phyloP scores from a whole-genome alignment of 2,329 filamentous ascomycete species.

The Ceratocystis diversiconidia region DNA sequence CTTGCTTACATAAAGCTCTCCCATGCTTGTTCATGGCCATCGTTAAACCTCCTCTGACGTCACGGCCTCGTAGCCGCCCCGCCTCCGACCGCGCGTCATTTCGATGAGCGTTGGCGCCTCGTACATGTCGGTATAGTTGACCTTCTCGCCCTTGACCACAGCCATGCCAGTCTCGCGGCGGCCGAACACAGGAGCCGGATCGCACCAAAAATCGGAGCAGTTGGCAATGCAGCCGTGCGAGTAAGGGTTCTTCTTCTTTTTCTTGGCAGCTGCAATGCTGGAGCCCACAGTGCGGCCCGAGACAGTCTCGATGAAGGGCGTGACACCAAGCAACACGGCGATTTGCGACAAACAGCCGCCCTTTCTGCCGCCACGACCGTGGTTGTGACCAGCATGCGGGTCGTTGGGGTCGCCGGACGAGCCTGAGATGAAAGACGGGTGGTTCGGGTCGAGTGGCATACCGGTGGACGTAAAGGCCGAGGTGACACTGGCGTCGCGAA shows the following conservation, averaged over 20 bases:
- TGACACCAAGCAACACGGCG: conserved; percentile 74
- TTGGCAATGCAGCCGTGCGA: conserved; percentile 72
- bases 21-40: not conserved
- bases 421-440: conserved; percentile 44
- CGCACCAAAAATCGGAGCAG: conserved; percentile 93
- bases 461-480: conserved; percentile 67
- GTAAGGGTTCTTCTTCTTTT: conserved; percentile 63
- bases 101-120: conserved; percentile 62
- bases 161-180: conserved; percentile 59
- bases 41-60: conserved; percentile 40
- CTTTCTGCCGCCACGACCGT: conserved; percentile 33
- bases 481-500: conserved; percentile 50
- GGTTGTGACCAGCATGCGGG: conserved; percentile 30
- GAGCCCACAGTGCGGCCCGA: conserved; percentile 50
- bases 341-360: conserved; percentile 62
- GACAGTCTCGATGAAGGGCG: conserved; percentile 86
- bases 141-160: conserved; percentile 58
- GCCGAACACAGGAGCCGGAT: conserved; percentile 68
- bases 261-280: conserved; percentile 28
- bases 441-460: conserved; percentile 52
- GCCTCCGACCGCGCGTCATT: conserved; percentile 32
- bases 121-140: conserved; percentile 85
- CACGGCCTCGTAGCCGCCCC: conserved; percentile 50
- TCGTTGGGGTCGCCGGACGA: conserved; percentile 31
- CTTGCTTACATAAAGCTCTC: not conserved